These are phyloP conservation scores for Fusarium odoratissimum DNA, from an alignment of 2,329 filamentous ascomycete genomes.

Conservation along the genomic window DNA sequence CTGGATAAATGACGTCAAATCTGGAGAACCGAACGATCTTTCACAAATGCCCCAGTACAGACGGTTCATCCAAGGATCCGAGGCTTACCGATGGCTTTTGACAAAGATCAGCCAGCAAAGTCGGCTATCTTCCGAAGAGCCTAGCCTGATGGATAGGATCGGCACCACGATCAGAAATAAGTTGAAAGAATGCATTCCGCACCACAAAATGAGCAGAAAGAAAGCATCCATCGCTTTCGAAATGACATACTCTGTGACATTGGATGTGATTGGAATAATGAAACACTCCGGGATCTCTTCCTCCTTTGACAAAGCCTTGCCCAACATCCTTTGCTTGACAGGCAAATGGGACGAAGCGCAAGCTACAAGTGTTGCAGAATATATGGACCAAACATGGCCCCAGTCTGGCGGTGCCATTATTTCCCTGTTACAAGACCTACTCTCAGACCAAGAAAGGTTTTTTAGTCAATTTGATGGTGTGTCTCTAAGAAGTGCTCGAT, in stretches of 20 bases:
- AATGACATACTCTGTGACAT: neutral
- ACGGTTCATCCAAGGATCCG: neutral
- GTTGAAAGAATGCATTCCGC: neutral
- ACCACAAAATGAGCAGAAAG: neutral
- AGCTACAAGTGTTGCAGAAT: neutral
- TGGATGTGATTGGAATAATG: neutral
- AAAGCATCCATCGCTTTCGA: neutral
- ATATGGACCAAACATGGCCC: slow-evolving; percentile 18
- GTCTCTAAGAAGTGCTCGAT: too few species aligned
- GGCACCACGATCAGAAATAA: neutral
- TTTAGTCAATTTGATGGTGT: too few species aligned
- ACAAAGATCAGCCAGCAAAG: neutral
- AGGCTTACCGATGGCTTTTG: slow-evolving; percentile 11
- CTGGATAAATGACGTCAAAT: neutral
- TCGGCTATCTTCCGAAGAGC: neutral
- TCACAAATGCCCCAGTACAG: neutral
- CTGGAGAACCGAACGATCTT: neutral
- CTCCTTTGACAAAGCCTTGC: neutral
- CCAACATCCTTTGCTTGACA: neutral
- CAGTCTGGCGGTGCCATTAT: neutral
- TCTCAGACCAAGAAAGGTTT: neutral
- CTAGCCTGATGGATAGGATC: neutral
- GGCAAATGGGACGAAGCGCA: slow-evolving; percentile 2
- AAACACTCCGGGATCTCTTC: accelerated
- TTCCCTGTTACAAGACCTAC: neutral